These are phyloP conservation scores for Rhizopus arrhizus DNA, from an alignment of 371 early-diverging fungal species.

Conservation along the genomic window DNA sequence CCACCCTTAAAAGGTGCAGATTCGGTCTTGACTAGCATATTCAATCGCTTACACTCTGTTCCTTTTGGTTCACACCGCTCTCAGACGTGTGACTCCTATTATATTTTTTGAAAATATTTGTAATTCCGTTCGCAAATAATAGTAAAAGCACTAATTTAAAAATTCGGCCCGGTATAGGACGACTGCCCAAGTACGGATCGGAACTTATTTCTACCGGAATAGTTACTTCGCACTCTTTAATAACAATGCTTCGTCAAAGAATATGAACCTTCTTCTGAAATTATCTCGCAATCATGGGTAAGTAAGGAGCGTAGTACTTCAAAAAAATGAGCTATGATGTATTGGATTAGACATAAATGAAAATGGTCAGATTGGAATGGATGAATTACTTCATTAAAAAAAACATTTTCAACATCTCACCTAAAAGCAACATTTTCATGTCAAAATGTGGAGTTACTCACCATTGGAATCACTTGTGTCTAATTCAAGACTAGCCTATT, in stretches of 20 bases:
- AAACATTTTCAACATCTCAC: background rate
- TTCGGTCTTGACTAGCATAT: too few relatives aligned
- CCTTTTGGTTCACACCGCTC: too few relatives aligned
- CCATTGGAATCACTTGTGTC: background rate
- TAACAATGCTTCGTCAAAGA: background rate
- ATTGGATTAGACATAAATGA: background rate
- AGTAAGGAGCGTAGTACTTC: background rate
- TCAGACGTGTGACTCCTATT: too few relatives aligned
- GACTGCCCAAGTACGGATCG: background rate
- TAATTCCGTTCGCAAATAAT: too few relatives aligned
- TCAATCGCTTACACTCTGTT: too few relatives aligned
- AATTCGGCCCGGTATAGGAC: too few relatives aligned
- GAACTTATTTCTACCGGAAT: background rate
- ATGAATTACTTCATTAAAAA: background rate
- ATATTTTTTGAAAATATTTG: too few relatives aligned
- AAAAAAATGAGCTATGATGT: background rate
- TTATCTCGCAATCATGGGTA: conserved; percentile 33
- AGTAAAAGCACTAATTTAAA: too few relatives aligned
- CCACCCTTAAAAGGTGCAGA: too few relatives aligned
- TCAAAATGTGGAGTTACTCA: too few relatives aligned
- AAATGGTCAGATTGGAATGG: background rate
- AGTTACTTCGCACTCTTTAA: background rate
- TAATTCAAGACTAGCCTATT: background rate
- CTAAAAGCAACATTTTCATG: background rate
- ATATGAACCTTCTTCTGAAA: conserved; percentile 29